Conservation (phyloP, 1,284 basidiomycete genomes). For the Pisolithus thermaeus region DNA sequence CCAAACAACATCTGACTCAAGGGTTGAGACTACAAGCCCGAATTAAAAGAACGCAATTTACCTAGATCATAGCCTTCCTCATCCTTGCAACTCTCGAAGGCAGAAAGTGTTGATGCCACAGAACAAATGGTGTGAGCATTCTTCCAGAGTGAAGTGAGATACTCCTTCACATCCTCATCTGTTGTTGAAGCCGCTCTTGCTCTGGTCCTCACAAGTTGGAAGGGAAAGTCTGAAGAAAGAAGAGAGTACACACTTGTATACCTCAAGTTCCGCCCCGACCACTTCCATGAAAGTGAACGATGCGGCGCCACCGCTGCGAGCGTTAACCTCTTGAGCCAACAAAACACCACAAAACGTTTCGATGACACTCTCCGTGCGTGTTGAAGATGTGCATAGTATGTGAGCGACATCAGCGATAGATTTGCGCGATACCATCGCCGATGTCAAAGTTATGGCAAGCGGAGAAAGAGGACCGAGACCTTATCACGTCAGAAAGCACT, state of each 20-base stretch:
- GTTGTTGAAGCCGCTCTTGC: conserved; percentile 28
- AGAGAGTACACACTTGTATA: conserved; percentile 42
- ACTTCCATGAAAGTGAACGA: conserved; percentile 37
- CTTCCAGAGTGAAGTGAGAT: conserved; percentile 43
- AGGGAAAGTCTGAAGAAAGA: conserved; percentile 2
- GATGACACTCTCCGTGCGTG: conserved; percentile 34
- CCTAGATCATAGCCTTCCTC: conserved; percentile 57
- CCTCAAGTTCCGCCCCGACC: conserved; percentile 49
- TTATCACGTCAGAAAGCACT: conserved; percentile 11
- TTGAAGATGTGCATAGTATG: conserved; percentile 37
- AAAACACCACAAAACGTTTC: conserved; percentile 41
- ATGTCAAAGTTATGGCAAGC: conserved; percentile 33
- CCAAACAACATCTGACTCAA: conserved; percentile 56
- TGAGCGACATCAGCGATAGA: conserved; percentile 53
- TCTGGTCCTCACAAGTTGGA: conserved; percentile 22
- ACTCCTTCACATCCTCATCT: conserved; percentile 34
- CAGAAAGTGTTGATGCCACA: conserved; percentile 48
- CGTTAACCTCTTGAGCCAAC: conserved; percentile 34
- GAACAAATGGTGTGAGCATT: conserved; percentile 61
- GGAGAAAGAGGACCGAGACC: conserved; percentile 16
- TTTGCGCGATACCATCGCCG: conserved; percentile 40
- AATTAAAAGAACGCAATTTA: conserved; percentile 20
- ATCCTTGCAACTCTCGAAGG: conserved; percentile 64
- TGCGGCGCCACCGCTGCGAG: conserved; percentile 29
- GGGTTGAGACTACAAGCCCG: conserved; percentile 2